Percentiles rank a stretch among this genome's conserved stretches.
Conservation (phyloP, 2,329 filamentous ascomycete genomes). For the Fusarium sp. region DNA sequence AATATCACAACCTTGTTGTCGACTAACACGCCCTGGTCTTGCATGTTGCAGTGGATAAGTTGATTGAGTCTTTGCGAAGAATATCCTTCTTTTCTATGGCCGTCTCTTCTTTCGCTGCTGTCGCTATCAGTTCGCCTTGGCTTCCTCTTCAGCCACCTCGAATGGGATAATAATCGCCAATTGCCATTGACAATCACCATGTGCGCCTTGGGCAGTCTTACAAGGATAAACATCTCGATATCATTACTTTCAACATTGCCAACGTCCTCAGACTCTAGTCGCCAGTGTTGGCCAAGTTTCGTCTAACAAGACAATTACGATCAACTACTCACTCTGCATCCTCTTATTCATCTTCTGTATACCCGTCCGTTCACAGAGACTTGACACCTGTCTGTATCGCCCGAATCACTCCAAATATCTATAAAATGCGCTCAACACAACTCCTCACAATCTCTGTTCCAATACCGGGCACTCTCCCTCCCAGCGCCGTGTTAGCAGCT, state of each 20-base stretch:
- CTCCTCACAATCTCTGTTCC: slow-evolving; percentile 55
- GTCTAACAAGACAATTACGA: slow-evolving; percentile 1
- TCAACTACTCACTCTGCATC: slow-evolving; percentile 2
- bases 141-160: slow-evolving; percentile 2
- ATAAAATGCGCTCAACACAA: slow-evolving; percentile 48
- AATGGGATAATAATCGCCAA: slow-evolving; percentile 5
- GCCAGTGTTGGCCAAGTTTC: background rate
- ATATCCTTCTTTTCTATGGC: background rate
- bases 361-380: background rate
- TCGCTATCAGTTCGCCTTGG: background rate
- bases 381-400: background rate
- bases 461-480: slow-evolving; percentile 55
- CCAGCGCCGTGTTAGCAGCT: slow-evolving; percentile 52
- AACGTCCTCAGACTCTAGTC: slow-evolving; percentile 8
- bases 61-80: background rate
- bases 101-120: background rate
- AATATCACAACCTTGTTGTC: background rate
- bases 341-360: background rate
- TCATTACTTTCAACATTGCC: slow-evolving; percentile 10
- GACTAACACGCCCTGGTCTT: slow-evolving; percentile 15
- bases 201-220: slow-evolving; percentile 35
- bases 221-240: slow-evolving; percentile 30
- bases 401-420: background rate
- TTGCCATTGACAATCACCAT: slow-evolving; percentile 35
- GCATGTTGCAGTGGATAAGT: slow-evolving; percentile 5